These are phyloP conservation scores for Prasinococcaceae sp. DNA, from an alignment of 139 green algal genomes.

Conservation along the genomic window DNA sequence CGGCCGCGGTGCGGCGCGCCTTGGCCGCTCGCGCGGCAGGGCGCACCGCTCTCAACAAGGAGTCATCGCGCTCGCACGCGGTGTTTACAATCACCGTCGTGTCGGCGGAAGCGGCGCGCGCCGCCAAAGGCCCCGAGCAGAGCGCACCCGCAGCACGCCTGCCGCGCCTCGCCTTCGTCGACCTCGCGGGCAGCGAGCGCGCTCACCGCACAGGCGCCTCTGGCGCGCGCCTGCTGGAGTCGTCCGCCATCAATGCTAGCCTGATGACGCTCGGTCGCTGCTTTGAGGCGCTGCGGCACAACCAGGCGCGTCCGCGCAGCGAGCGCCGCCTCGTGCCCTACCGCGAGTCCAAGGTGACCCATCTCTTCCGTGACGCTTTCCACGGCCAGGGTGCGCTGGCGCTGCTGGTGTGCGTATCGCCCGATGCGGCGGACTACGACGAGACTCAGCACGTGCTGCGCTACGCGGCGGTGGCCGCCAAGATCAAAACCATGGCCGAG, in stretches of 20 bases:
- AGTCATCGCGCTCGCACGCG: conserved; percentile 53
- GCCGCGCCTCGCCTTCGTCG: conserved; percentile 42
- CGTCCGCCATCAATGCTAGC: conserved; percentile 58
- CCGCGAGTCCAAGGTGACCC: conserved; percentile 36
- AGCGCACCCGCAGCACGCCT: too few relatives aligned
- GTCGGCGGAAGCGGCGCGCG: not conserved
- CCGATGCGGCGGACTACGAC: conserved; percentile 42
- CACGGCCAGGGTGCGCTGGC: conserved; percentile 51
- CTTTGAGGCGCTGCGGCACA: conserved; percentile 56
- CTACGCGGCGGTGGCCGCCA: conserved; percentile 4
- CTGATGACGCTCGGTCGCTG: conserved; percentile 63
- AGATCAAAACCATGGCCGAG: too few relatives aligned
- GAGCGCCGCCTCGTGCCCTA: conserved; percentile 18
- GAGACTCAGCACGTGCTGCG: conserved; percentile 44
- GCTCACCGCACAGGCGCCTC: conserved; percentile 46
- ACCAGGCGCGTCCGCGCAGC: too few relatives aligned
- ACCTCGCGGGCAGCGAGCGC: conserved; percentile 59
- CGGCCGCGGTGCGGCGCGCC: conserved; percentile 29
- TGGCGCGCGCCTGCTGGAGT: conserved; percentile 52
- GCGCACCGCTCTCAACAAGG: conserved; percentile 47
- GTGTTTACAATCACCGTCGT: conserved; percentile 43
- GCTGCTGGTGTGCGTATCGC: conserved; percentile 49
- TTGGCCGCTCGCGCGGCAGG: conserved; percentile 30
- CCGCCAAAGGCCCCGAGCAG: too few relatives aligned
- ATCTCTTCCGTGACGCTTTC: conserved; percentile 38